Evolutionary conservation across 495 filamentous ascomycete genomes (phyloP).

Genomic region (Cairneyella variabilis): DNA sequence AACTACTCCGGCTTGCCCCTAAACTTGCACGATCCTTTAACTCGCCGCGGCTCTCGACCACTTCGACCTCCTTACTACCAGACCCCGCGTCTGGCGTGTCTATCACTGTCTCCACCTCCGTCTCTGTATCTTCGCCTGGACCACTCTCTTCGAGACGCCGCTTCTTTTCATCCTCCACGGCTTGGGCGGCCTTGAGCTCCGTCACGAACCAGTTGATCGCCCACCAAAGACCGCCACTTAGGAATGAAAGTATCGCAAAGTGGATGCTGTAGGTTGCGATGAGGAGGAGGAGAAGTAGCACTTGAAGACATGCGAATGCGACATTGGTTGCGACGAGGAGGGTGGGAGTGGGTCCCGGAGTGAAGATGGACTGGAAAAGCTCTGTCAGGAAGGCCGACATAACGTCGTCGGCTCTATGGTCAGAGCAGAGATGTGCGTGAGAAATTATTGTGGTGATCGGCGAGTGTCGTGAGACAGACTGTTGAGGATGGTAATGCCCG

Average conservation of each 20-base stretch:
- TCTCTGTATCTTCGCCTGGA: constrained; percentile 32
- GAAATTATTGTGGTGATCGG: not conserved
- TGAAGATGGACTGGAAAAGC: constrained; percentile 77
- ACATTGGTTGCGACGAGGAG: constrained; percentile 88
- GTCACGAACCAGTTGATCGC: constrained; percentile 94
- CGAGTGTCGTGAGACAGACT: not conserved
- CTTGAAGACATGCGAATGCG: constrained; percentile 80
- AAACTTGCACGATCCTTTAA: constrained; percentile 17
- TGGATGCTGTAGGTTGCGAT: constrained; percentile 82
- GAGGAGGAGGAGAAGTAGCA: constrained; percentile 71
- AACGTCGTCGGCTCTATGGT: constrained; percentile 1
- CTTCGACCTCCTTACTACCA: constrained; percentile 24
- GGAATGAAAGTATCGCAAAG: constrained; percentile 72
- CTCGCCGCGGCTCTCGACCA: constrained; percentile 10
- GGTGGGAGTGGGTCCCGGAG: constrained; percentile 61
- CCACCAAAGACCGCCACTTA: constrained; percentile 82
- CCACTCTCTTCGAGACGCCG: constrained; percentile 25
- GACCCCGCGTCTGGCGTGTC: not conserved
- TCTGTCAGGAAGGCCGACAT: constrained; percentile 82
- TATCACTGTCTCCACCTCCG: constrained; percentile 43
- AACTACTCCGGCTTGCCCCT: too few relatives aligned
- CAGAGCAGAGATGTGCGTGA: not conserved
- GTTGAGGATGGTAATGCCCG: not conserved
- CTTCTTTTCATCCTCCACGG: constrained; percentile 58
- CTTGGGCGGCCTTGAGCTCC: constrained; percentile 67